Evolutionary conservation across 805 yeast genomes (phyloP).

Genomic region (Candida tammaniensis): DNA sequence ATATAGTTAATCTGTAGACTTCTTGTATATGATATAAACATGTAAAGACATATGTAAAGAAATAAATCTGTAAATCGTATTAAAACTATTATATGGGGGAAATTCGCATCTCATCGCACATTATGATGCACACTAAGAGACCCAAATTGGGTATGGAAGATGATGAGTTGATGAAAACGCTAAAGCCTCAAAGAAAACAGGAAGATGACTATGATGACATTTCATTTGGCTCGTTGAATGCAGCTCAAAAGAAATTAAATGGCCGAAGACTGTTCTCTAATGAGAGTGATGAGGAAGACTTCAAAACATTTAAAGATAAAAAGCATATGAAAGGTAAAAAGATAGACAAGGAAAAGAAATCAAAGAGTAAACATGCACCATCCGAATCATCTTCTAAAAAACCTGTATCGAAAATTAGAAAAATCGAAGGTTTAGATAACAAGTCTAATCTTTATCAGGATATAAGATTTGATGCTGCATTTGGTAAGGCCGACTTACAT

Average conservation of each 20-base stretch:
- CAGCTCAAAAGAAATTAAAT: conserved; percentile 52
- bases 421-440: conserved; percentile 64
- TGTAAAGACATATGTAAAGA: no score
- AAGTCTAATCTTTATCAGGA: conserved; percentile 60
- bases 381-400: conserved; percentile 70
- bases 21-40: no score
- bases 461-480: conserved; percentile 86
- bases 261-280: background rate
- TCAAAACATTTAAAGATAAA: background rate
- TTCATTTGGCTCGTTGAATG: conserved; percentile 64
- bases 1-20: no score
- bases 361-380: conserved; percentile 81
- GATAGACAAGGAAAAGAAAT: conserved; percentile 14
- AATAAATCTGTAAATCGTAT: no score
- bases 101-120: conserved; percentile 4
- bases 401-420: conserved; percentile 67
- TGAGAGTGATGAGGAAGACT: background rate
- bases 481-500: conserved; percentile 74
- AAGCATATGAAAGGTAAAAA: conserved; percentile 8
- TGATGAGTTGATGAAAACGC: conserved; percentile 4
- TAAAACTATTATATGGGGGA: background rate
- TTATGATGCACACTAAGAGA: conserved; percentile 6
- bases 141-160: conserved; percentile 7
- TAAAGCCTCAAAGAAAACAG: conserved; percentile 4
- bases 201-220: conserved; percentile 51